Percentiles rank a stretch among this genome's conserved stretches.
Evolutionary conservation across 352 stramenopile genomes (phyloP).

Genomic region (Phytophthora melonis): DNA sequence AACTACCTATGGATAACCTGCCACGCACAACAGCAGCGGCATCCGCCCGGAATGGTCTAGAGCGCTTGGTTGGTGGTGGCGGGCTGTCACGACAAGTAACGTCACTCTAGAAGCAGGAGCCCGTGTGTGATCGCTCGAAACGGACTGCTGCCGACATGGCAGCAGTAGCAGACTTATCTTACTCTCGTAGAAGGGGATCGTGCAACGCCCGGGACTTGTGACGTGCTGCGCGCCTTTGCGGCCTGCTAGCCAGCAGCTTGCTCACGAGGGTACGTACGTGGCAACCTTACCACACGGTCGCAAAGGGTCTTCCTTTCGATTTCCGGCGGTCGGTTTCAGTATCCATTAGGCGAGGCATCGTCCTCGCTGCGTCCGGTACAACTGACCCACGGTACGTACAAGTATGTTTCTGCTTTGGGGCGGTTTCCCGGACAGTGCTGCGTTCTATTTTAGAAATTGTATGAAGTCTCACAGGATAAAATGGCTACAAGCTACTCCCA

Average conservation of each 20-base stretch:
- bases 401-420: not conserved
- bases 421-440: not conserved
- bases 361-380: not conserved
- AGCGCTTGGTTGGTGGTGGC: not conserved
- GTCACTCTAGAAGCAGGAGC: not conserved
- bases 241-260: not conserved
- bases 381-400: not conserved
- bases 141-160: not conserved
- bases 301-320: not conserved
- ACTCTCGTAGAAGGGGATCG: not conserved
- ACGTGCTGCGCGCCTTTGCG: conserved; percentile 2
- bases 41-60: not conserved
- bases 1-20: not conserved
- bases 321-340: conserved; percentile 6
- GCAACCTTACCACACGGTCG: conserved; percentile 6
- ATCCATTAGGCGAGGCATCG: not conserved
- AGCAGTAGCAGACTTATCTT: not conserved
- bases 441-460: not conserved
- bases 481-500: too few species aligned
- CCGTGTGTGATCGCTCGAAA: conserved; percentile 5
- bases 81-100: not conserved
- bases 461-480: not conserved
- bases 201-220: not conserved
- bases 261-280: not conserved
- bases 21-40: not conserved